A percentile compares a stretch with the other conserved stretches of the same genome.
phyloP scores from a whole-genome alignment of 2,329 filamentous ascomycete genomes.

The Rugonectria rugulosa region DNA sequence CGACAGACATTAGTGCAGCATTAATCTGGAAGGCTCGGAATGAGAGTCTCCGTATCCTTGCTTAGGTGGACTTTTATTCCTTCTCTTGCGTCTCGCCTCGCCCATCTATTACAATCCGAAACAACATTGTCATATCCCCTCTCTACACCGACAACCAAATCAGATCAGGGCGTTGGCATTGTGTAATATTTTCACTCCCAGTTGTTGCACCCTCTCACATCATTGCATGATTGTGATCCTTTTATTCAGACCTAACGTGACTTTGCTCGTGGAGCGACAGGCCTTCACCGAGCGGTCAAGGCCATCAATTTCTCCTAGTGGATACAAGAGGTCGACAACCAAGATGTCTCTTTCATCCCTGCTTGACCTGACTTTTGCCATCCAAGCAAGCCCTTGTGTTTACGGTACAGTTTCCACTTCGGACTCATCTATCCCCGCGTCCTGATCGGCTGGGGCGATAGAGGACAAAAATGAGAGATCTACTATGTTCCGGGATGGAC shows the following conservation, averaged over 20 bases:
- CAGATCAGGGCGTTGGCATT: too few relatives aligned
- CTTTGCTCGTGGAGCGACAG: conserved; percentile 7
- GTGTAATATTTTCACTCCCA: conserved; percentile 12
- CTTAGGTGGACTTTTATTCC: not conserved
- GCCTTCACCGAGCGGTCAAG: conserved; percentile 26
- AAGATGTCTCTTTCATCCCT: conserved; percentile 18
- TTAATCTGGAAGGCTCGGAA: conserved; percentile 13
- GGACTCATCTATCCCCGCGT: conserved; percentile 21
- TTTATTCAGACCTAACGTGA: conserved; percentile 22
- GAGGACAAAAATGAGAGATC: conserved; percentile 19
- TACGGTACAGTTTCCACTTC: conserved; percentile 11
- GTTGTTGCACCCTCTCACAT: conserved; percentile 25
- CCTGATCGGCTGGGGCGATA: conserved; percentile 35
- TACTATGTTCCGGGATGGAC: conserved; percentile 10
- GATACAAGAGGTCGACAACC: conserved; percentile 25
- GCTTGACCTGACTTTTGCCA: conserved; percentile 1
- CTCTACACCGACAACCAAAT: conserved; percentile 23
- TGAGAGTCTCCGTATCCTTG: conserved; percentile 18
- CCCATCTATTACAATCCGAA: conserved; percentile 15
- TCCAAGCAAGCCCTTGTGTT: conserved; percentile 22
- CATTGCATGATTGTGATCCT: conserved; percentile 32
- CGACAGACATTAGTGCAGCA: conserved; percentile 7
- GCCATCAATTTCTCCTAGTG: conserved; percentile 24
- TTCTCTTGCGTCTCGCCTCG: not conserved
- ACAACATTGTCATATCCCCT: conserved; percentile 6